These are phyloP conservation scores for Karstenula rhodostoma DNA, from an alignment of 2,329 filamentous ascomycete species.

Conservation along the genomic window DNA sequence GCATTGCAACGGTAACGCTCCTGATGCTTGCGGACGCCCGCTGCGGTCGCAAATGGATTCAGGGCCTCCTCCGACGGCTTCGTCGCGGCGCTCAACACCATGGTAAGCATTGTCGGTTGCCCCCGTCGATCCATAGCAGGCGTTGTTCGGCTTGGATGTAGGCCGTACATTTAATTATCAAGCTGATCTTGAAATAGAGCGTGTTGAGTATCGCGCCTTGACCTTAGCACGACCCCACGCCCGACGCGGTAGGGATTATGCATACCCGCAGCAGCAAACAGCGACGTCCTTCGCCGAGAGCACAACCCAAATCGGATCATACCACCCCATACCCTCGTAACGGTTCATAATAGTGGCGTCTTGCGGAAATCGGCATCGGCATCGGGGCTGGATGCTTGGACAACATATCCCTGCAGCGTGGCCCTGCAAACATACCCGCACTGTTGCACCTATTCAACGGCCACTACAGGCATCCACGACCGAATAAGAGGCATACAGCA, in stretches of 20 bases:
- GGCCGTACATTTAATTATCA: not conserved
- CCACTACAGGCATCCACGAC: too few relatives aligned
- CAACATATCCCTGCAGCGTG: not conserved
- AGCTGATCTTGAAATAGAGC: conserved; percentile 1
- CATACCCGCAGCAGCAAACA: not conserved
- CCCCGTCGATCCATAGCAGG: not conserved
- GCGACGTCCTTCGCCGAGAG: not conserved
- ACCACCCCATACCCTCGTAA: not conserved
- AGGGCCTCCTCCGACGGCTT: not conserved
- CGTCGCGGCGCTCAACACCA: not conserved
- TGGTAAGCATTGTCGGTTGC: not conserved
- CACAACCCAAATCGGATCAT: not conserved
- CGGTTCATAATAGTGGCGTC: not conserved
- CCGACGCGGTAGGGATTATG: not conserved
- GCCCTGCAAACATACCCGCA: not conserved
- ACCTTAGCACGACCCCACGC: not conserved
- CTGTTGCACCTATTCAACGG: too few relatives aligned
- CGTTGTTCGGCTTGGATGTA: not conserved
- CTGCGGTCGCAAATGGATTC: not conserved
- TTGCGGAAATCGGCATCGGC: not conserved
- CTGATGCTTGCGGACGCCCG: not conserved
- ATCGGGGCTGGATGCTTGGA: not conserved
- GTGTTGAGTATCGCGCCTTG: not conserved
- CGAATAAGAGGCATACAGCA: too few relatives aligned
- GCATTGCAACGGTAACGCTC: not conserved